These are phyloP conservation scores for Candida andamanensis DNA, from an alignment of 805 yeast species.

Conservation along the genomic window DNA sequence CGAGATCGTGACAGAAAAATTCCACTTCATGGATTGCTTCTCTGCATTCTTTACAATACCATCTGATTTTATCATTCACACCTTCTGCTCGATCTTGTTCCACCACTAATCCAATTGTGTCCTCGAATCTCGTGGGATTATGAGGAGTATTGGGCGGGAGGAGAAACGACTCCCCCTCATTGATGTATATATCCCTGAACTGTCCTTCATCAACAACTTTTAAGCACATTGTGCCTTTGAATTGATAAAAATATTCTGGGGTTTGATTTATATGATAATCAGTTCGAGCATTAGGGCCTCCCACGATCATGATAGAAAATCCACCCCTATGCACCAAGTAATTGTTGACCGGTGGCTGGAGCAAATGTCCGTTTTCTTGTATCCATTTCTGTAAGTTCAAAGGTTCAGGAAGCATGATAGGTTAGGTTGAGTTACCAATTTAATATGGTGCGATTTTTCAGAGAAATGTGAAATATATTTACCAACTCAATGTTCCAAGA, in stretches of 20 bases:
- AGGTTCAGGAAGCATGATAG: slow-evolving; percentile 54
- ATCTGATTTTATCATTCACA: slow-evolving; percentile 66
- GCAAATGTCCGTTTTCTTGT: slow-evolving; percentile 62
- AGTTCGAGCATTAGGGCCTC: slow-evolving; percentile 92
- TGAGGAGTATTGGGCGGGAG: slow-evolving; percentile 85
- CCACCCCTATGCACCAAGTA: slow-evolving; percentile 89
- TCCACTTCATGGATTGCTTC: slow-evolving; percentile 61
- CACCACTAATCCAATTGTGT: slow-evolving; percentile 85
- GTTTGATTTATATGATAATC: slow-evolving; percentile 93
- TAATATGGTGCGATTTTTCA: background rate
- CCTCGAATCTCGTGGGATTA: slow-evolving; percentile 78
- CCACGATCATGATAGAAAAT: slow-evolving; percentile 90
- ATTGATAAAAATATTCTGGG: slow-evolving; percentile 88
- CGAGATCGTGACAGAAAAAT: slow-evolving; percentile 76
- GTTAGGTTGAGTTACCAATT: background rate
- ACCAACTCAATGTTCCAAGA: slow-evolving; percentile 68
- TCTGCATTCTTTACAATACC: slow-evolving; percentile 78
- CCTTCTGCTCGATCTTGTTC: slow-evolving; percentile 86
- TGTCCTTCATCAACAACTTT: slow-evolving; percentile 69
- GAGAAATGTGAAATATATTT: no score
- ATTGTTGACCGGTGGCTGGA: slow-evolving; percentile 91
- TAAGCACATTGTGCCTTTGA: slow-evolving; percentile 80
- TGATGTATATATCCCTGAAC: slow-evolving; percentile 68
- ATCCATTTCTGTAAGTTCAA: slow-evolving; percentile 80
- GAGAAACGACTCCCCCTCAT: slow-evolving; percentile 85